These are phyloP conservation scores for Neurospora pannonica DNA, from an alignment of 495 filamentous ascomycete species.

Conservation along the genomic window DNA sequence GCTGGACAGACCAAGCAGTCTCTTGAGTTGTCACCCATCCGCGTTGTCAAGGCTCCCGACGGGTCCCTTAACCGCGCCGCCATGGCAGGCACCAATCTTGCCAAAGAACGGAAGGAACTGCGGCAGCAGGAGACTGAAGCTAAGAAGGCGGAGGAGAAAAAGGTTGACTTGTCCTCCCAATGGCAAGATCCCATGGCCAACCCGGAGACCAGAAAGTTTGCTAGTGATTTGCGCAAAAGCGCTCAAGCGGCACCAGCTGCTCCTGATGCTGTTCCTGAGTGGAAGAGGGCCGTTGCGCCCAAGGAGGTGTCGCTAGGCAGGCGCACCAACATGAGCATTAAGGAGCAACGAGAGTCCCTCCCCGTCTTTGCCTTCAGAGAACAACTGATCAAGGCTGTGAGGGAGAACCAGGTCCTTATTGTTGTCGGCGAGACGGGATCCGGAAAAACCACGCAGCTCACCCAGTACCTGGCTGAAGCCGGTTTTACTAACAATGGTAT, in stretches of 20 bases:
- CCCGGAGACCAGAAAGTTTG: slow-evolving; percentile 77
- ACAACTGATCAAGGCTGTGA: slow-evolving; percentile 79
- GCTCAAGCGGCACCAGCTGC: slow-evolving; percentile 27
- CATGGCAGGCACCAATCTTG: slow-evolving; percentile 83
- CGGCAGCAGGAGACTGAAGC: slow-evolving; percentile 82
- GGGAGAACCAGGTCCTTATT: slow-evolving; percentile 82
- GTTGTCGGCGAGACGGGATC: slow-evolving; percentile 97
- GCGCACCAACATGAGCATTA: slow-evolving; percentile 85
- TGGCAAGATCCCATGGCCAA: slow-evolving; percentile 96
- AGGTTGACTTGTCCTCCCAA: slow-evolving; percentile 80
- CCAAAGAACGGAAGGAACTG: slow-evolving; percentile 82
- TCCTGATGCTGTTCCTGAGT: slow-evolving; percentile 71
- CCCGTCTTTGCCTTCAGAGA: slow-evolving; percentile 87
- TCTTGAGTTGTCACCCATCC: slow-evolving; percentile 85
- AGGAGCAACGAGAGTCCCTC: slow-evolving; percentile 83
- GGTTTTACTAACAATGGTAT: slow-evolving; percentile 85
- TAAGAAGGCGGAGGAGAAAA: slow-evolving; percentile 64
- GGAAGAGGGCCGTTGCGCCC: slow-evolving; percentile 77
- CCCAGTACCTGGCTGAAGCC: slow-evolving; percentile 88
- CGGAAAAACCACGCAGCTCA: slow-evolving; percentile 94
- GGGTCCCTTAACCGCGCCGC: slow-evolving; percentile 91
- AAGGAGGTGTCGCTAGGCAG: slow-evolving; percentile 79
- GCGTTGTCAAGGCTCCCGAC: slow-evolving; percentile 95
- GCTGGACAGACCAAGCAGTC: slow-evolving; percentile 95
- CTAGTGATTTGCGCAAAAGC: slow-evolving; percentile 62